Evolutionary conservation across 257 asterid species (phyloP).

Genomic region (Gynochthodes officinalis): DNA sequence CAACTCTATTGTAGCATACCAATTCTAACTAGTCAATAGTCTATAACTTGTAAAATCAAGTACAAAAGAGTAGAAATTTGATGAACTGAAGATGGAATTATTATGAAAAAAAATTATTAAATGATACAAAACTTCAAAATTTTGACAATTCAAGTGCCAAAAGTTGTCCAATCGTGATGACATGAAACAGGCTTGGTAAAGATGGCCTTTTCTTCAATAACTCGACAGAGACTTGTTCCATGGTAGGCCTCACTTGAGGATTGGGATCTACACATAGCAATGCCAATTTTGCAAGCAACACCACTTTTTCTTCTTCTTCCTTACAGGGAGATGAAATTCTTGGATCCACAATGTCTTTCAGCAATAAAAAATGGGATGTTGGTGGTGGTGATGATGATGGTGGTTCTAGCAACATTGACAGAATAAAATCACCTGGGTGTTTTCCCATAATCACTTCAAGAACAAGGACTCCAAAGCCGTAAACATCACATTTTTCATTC

Average conservation of each 20-base stretch:
- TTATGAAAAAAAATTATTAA: too few species aligned
- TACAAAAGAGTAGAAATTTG: too few species aligned
- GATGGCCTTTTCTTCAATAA: constrained; percentile 10
- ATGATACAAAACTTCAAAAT: too few species aligned
- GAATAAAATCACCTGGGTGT: constrained; percentile 25
- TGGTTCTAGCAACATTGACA: constrained; percentile 2
- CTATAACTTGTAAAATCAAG: too few species aligned
- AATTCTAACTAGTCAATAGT: too few species aligned
- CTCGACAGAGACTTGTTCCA: constrained; percentile 24
- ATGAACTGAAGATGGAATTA: too few species aligned
- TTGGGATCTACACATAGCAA: constrained; percentile 17
- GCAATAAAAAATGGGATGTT: not conserved
- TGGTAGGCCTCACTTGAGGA: constrained; percentile 34
- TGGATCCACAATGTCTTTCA: constrained; percentile 18
- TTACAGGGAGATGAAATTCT: not conserved
- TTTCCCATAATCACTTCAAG: constrained; percentile 30
- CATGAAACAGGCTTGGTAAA: not conserved
- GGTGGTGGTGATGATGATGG: not conserved
- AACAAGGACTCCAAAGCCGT: too few species aligned
- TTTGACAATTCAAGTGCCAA: not conserved
- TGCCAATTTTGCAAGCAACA: constrained; percentile 16
- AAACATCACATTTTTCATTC: constrained; percentile 27
- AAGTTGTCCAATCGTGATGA: not conserved
- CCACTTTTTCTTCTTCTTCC: constrained; percentile 11
- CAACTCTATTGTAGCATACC: too few species aligned